These are phyloP conservation scores for Metroxylon sagu DNA, from an alignment of 176 grass and related monocot species.

Conservation along the genomic window DNA sequence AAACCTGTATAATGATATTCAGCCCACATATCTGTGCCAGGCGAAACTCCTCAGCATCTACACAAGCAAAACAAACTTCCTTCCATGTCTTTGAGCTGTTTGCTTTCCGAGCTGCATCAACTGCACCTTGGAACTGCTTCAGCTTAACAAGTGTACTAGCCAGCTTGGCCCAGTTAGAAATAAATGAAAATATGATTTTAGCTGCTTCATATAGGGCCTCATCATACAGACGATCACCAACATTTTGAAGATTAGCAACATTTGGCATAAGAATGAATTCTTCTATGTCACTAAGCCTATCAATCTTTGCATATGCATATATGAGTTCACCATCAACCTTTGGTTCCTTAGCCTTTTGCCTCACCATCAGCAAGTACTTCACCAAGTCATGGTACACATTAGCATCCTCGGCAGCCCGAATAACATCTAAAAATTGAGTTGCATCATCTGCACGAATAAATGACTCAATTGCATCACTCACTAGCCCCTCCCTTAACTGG, in stretches of 20 bases:
- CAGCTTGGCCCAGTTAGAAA: slow-evolving; percentile 96
- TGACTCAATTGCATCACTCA: slow-evolving; percentile 91
- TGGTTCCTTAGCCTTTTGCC: slow-evolving; percentile 68
- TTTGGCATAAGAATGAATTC: slow-evolving; percentile 97
- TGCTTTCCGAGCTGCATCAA: slow-evolving; percentile 93
- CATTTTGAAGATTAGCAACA: slow-evolving; percentile 93
- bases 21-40: slow-evolving; percentile 95
- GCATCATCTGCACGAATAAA: slow-evolving; percentile 92
- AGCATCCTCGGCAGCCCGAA: slow-evolving; percentile 63
- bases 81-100: slow-evolving; percentile 96
- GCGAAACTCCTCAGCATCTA: slow-evolving; percentile 90
- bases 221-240: slow-evolving; percentile 86
- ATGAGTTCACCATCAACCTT: slow-evolving; percentile 86
- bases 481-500: slow-evolving; percentile 78
- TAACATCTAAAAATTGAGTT: slow-evolving; percentile 79
- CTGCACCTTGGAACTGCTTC: slow-evolving; percentile 94
- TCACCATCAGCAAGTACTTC: slow-evolving; percentile 80
- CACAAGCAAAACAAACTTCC: slow-evolving; percentile 97
- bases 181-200: slow-evolving; percentile 94
- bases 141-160: slow-evolving; percentile 82
- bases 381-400: slow-evolving; percentile 79
- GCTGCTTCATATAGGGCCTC: slow-evolving; percentile 94
- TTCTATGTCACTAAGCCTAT: slow-evolving; percentile 79
- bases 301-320: slow-evolving; percentile 94
- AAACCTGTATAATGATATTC: slow-evolving; percentile 89